Base-by-base conservation (phyloP, 78 protist genomes). In the Emiliania huxleyi region DNA sequence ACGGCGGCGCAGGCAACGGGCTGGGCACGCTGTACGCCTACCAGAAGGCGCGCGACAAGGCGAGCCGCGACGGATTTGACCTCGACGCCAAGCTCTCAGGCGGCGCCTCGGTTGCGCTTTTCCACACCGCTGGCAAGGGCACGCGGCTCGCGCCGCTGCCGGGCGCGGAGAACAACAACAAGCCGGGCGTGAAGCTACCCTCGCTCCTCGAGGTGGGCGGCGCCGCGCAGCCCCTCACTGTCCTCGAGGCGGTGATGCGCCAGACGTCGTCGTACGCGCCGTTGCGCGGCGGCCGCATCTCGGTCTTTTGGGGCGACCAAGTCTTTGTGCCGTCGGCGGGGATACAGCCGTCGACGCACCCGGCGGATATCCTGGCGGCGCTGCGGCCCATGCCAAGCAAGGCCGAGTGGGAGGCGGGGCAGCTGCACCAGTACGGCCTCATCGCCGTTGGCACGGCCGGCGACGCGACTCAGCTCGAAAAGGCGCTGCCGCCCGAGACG, bases 1-100 rank as follows among this genome's bases (percentile, higher is more conserved):
- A 83, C n/a, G 95, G 93, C 18, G 95, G 95, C 55, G 95, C 95
- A 29, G 95, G 95, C 75, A 94, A 94, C 81, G 95, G 95, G 8
- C 92, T 94, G 29, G 95, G 95, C 38, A 94, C 95, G 29, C 87
- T 94, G 56, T 94, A 94, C 94, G 95, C 90, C 38, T 52, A 35
- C 79, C 11, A 1, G 35, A 93, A 93, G 89, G 95, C 95, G 52
- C n/a, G 44, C 21, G 87, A 42, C 69, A 55, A 37, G 52, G 94
- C 94, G 19, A 1, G 22, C 33, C 21, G 35, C 85, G 1, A 12
- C 4, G 87, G 92, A 89, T 6, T 93, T 29, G 90, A 93, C 8
- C 92, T 93, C 45, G 21, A 18, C 33, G 21, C 37, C 21, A 19
- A 23, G 38, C 1, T 93, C 37, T n/a, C 81, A 4, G 35, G 3